phyloP scores from a whole-genome alignment of 2,329 filamentous ascomycete genomes.

The Ascochyta clinopodiicola region DNA sequence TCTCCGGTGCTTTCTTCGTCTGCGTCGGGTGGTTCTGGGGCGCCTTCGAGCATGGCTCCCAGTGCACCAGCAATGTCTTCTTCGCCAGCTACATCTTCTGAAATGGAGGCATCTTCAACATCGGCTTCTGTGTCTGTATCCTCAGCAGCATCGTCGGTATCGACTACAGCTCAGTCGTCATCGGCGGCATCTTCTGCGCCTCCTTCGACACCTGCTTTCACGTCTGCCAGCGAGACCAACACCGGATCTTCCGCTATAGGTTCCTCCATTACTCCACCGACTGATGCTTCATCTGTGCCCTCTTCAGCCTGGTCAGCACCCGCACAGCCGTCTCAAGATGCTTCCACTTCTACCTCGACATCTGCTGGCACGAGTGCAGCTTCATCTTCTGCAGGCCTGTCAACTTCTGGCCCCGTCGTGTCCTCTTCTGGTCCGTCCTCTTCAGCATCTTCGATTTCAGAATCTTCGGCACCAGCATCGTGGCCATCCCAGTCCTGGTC shows the following conservation, averaged over 20 bases:
- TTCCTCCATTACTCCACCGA: too few relatives aligned
- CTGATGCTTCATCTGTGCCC: neutral
- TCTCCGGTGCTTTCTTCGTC: neutral
- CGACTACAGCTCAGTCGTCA: neutral
- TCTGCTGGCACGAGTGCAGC: neutral
- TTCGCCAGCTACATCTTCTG: neutral
- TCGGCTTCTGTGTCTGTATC: neutral
- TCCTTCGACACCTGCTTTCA: neutral
- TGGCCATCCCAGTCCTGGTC: neutral
- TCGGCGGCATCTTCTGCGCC: neutral
- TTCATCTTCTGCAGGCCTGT: neutral
- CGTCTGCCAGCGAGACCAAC: too few relatives aligned
- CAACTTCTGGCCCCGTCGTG: neutral
- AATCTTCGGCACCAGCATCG: neutral
- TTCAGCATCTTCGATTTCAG: neutral
- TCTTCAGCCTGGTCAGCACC: neutral
- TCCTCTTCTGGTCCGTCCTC: neutral
- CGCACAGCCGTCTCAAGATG: neutral
- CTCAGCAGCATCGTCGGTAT: neutral
- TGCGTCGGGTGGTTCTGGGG: neutral
- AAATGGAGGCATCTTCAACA: neutral
- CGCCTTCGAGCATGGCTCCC: neutral
- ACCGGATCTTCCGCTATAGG: too few relatives aligned
- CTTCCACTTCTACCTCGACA: neutral
- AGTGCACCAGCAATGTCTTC: neutral